Evolutionary conservation across 2,329 filamentous ascomycete species (phyloP).

Genomic region (Xylariaceae sp.): DNA sequence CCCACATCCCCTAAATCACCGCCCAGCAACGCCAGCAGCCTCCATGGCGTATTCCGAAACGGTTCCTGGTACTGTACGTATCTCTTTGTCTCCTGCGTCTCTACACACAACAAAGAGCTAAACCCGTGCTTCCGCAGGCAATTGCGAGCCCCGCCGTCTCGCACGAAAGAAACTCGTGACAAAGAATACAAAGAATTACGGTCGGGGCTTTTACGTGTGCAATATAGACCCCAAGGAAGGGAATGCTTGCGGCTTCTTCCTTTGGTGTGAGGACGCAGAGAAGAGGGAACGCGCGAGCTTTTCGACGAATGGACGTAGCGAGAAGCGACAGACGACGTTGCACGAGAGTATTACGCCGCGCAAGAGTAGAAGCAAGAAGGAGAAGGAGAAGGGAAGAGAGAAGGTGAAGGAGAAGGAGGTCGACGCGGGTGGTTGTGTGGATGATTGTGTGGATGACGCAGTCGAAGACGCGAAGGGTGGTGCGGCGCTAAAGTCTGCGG

Average conservation of each 20-base stretch:
- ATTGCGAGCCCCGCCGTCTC: constrained; percentile 46
- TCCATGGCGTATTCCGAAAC: constrained; percentile 30
- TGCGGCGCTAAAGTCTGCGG: too few relatives aligned
- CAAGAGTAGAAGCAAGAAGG: constrained; percentile 16
- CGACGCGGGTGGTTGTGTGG: too few relatives aligned
- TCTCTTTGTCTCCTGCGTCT: background rate
- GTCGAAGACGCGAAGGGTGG: too few relatives aligned
- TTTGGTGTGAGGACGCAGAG: constrained; percentile 52
- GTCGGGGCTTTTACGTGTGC: constrained; percentile 51
- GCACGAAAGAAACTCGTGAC: constrained; percentile 46
- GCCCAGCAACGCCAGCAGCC: constrained; percentile 2
- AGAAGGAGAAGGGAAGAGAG: constrained; percentile 8
- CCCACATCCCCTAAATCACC: constrained; percentile 9
- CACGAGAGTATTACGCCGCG: constrained; percentile 27
- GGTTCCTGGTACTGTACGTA: constrained; percentile 39
- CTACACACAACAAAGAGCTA: background rate
- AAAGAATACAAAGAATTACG: constrained; percentile 46
- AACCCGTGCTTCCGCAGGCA: constrained; percentile 33
- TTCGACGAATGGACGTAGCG: constrained; percentile 42
- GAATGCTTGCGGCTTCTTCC: constrained; percentile 49
- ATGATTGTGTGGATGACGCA: too few relatives aligned
- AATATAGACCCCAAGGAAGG: constrained; percentile 39
- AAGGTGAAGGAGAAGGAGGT: constrained; percentile 1
- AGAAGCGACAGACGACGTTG: constrained; percentile 32
- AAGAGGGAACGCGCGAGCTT: constrained; percentile 41